Conservation (phyloP, 2,329 filamentous ascomycete genomes). For the Aspergillus novofumigatus region DNA sequence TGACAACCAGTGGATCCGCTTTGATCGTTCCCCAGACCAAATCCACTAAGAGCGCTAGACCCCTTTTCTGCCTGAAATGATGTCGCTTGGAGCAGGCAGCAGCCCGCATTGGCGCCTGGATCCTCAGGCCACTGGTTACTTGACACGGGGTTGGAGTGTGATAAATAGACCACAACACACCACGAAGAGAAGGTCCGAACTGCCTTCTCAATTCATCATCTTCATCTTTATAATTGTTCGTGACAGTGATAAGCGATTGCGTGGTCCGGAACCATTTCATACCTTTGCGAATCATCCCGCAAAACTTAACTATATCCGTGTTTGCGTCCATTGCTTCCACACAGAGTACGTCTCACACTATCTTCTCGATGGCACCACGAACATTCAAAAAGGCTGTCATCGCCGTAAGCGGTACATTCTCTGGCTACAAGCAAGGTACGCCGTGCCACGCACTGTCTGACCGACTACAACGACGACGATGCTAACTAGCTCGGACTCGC, state of each 20-base stretch:
- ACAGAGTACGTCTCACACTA: background rate
- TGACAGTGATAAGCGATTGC: background rate
- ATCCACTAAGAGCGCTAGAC: background rate
- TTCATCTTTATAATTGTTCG: background rate
- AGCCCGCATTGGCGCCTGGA: background rate
- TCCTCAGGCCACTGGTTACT: background rate
- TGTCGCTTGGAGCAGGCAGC: background rate
- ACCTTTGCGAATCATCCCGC: background rate
- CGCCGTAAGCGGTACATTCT: conserved; percentile 59
- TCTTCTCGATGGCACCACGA: background rate
- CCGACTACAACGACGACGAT: background rate
- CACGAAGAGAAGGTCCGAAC: background rate
- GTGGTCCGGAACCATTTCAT: background rate
- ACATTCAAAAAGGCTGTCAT: conserved; percentile 38
- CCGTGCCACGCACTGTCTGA: background rate
- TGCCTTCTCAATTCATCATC: background rate
- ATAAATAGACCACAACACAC: background rate
- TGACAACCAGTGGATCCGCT: background rate
- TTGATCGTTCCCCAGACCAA: background rate
- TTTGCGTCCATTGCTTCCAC: background rate
- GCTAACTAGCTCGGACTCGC: conserved; percentile 3
- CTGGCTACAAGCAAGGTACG: conserved; percentile 48
- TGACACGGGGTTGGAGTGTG: background rate
- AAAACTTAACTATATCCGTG: background rate
- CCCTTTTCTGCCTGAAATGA: background rate